Percentiles rank a stretch among this genome's conserved stretches.
These are phyloP conservation scores for Candida suzukii DNA, from an alignment of 805 yeast genomes.

Conservation along the genomic window DNA sequence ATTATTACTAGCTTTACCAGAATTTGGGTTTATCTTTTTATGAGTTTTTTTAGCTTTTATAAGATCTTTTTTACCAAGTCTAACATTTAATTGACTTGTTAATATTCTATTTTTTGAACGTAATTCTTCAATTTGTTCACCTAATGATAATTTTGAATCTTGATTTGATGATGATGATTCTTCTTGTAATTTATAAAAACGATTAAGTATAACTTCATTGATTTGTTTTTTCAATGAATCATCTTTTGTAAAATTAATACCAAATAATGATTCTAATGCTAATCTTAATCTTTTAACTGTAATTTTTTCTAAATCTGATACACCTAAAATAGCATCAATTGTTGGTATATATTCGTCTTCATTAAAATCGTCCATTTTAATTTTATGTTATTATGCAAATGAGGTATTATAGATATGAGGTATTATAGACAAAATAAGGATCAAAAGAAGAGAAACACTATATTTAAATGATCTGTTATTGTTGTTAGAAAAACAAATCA, in stretches of 20 bases:
- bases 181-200: conserved; percentile 46
- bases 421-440: too few species aligned
- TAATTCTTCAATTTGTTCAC: conserved; percentile 27
- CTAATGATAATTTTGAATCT: conserved; percentile 6
- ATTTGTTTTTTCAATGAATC: conserved; percentile 42
- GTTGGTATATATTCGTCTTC: conserved; percentile 43
- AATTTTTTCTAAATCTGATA: conserved; percentile 60
- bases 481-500: too few species aligned
- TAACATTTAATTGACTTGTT: conserved; percentile 36
- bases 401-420: too few species aligned
- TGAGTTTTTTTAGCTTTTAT: conserved; percentile 11
- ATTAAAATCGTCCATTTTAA: background rate
- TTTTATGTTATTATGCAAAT: background rate
- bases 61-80: background rate
- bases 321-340: conserved; percentile 67
- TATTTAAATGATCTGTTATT: too few species aligned
- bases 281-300: conserved; percentile 65
- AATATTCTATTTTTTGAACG: conserved; percentile 42
- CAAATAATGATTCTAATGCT: conserved; percentile 67
- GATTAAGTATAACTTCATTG: conserved; percentile 50
- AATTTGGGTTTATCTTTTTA: too few species aligned
- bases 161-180: conserved; percentile 16
- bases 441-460: too few species aligned
- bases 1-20: too few species aligned
- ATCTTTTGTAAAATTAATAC: conserved; percentile 39